These are phyloP conservation scores for Aspergillus ruber DNA, from an alignment of 2,329 filamentous ascomycete species.

Conservation along the genomic window DNA sequence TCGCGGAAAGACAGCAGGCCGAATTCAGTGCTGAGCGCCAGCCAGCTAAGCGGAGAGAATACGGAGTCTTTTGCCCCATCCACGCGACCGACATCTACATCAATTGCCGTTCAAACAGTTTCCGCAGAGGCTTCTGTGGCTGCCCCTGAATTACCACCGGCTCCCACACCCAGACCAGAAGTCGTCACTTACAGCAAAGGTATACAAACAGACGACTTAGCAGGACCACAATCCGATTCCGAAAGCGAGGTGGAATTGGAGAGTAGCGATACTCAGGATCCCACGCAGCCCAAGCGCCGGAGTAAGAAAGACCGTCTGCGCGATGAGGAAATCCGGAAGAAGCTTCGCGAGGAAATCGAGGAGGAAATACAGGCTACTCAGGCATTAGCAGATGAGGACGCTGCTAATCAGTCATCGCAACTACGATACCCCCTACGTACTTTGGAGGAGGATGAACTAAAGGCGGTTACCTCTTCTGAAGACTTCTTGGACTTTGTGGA, in stretches of 20 bases:
- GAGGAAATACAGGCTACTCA: constrained; percentile 76
- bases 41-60: constrained; percentile 70
- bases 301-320: constrained; percentile 73
- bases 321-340: constrained; percentile 83
- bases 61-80: constrained; percentile 33
- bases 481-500: constrained; percentile 96
- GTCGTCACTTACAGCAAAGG: constrained; percentile 95
- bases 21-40: constrained; percentile 76
- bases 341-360: constrained; percentile 81
- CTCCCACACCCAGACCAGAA: constrained; percentile 52
- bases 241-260: constrained; percentile 56
- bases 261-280: constrained; percentile 52
- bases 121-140: constrained; percentile 62
- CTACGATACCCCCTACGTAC: constrained; percentile 68
- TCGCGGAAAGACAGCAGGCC: constrained; percentile 62
- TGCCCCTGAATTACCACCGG: constrained; percentile 67
- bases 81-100: constrained; percentile 36
- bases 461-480: constrained; percentile 82
- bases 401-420: constrained; percentile 38
- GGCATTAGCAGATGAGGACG: constrained; percentile 29
- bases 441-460: constrained; percentile 76
- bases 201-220: constrained; percentile 80
- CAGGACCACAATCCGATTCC: constrained; percentile 46
- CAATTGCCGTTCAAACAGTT: constrained; percentile 60
- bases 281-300: constrained; percentile 59